These are phyloP conservation scores for Hamigera avellanea DNA, from an alignment of 495 filamentous ascomycete genomes.

Conservation along the genomic window DNA sequence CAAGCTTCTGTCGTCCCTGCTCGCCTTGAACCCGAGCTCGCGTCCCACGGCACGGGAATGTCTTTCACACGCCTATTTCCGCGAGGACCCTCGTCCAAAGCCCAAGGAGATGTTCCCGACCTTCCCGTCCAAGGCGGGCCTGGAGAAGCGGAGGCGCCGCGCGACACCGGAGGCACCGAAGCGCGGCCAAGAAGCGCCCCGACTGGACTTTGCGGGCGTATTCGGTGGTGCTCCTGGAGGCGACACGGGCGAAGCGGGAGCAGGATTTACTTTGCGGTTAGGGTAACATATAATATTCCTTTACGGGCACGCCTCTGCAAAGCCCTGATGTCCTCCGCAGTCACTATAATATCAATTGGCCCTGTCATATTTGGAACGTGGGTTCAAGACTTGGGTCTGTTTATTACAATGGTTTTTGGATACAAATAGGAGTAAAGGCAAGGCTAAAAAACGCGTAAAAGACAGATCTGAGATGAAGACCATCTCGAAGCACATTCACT, in stretches of 20 bases:
- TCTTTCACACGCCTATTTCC: conserved; percentile 73
- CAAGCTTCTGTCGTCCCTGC: conserved; percentile 51
- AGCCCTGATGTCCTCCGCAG: too few species aligned
- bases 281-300: conserved; percentile 18
- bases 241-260: conserved; percentile 64
- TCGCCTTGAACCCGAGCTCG: conserved; percentile 62
- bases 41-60: conserved; percentile 62
- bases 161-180: conserved; percentile 82
- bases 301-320: too few species aligned
- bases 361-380: too few species aligned
- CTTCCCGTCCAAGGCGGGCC: conserved; percentile 87
- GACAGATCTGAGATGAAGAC: too few species aligned
- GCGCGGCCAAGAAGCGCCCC: conserved; percentile 57
- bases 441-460: too few species aligned
- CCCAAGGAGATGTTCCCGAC: conserved; percentile 79
- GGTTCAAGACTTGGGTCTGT: too few species aligned
- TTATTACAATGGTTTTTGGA: too few species aligned
- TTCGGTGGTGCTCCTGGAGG: conserved; percentile 65
- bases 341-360: too few species aligned
- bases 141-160: conserved; percentile 65
- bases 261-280: conserved; percentile 71
- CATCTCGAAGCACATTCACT: not conserved
- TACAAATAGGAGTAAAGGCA: too few species aligned
- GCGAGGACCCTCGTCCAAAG: conserved; percentile 80
- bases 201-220: conserved; percentile 58